These are phyloP conservation scores for Stevia rebaudiana DNA, from an alignment of 140 eudicot genomes.

Conservation along the genomic window DNA sequence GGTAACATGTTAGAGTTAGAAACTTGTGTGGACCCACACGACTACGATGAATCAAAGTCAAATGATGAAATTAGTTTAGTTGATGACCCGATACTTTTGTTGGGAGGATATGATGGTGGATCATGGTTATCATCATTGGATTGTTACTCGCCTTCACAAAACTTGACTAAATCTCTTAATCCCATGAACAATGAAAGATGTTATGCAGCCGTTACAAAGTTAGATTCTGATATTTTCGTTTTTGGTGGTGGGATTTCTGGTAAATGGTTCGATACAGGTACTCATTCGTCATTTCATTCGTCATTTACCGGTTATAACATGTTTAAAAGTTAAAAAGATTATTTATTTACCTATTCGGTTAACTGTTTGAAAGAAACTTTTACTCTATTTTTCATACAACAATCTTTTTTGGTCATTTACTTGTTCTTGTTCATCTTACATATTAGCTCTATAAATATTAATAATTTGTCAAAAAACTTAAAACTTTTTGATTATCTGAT, in stretches of 20 bases:
- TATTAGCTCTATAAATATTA: not conserved
- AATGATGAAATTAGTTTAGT: slow-evolving; percentile 21
- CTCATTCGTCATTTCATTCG: not conserved
- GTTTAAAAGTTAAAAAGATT: not conserved
- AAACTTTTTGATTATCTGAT: not conserved
- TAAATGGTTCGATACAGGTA: slow-evolving; percentile 78
- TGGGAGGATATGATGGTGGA: slow-evolving; percentile 77
- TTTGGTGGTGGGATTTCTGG: slow-evolving; percentile 69
- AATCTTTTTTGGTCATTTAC: not conserved
- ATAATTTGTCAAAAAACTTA: not conserved
- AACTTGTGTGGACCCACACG: slow-evolving; percentile 14
- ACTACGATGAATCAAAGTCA: slow-evolving; percentile 2
- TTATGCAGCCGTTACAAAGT: slow-evolving; percentile 48
- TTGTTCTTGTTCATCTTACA: not conserved
- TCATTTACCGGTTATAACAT: not conserved
- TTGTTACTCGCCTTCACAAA: slow-evolving; percentile 50
- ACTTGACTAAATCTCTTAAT: slow-evolving; percentile 34
- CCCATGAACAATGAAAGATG: slow-evolving; percentile 58
- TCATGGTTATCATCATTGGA: slow-evolving; percentile 56
- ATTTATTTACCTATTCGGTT: not conserved
- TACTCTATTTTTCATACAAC: not conserved
- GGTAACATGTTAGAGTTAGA: slow-evolving; percentile 21
- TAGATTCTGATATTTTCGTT: slow-evolving; percentile 56
- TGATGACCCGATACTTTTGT: slow-evolving; percentile 41
- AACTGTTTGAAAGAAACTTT: not conserved